Evolutionary conservation across 805 yeast species (phyloP), one percentile per base, ranked within the genome.

Genomic region (Geotrichum ghanense): DNA sequence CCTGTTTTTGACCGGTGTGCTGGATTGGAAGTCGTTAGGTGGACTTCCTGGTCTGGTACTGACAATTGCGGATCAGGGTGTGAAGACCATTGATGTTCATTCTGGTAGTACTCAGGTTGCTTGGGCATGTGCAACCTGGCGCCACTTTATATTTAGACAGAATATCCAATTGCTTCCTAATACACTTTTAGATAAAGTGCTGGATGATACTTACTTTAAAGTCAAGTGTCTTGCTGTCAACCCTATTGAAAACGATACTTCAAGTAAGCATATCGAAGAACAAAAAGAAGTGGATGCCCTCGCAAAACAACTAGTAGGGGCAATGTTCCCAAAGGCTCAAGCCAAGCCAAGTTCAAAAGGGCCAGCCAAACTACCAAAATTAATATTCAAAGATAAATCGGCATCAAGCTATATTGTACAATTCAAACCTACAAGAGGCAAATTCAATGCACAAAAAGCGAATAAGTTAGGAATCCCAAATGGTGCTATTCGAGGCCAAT

Each of bases 31-130:
- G 3, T 72, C 81, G n/a, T 66, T 87, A 2, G 86, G 95, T n/a
- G 98, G 98, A 0, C 63, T 90, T 4, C 97, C 97, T 0, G 98
- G 98, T 0, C 66, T 86, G 56, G 75, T 90, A 43, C 66, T 90
- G 44, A 86, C 97, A 0, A 70, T 83, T 12, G 79, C 85, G 48
- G 96, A 87, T 54, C 83, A 86, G 54, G 88, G 87, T 1, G 43
- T 46, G 42, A 54, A 23, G 16, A 22, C 37, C 3, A 20, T 50
- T n/a, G 44, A 21, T n/a, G 40, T 55, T 9, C 52, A 51, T 22
- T 21, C 49, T 19, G 75, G 80, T n/a, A 67, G 64, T 41, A 59
- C 67, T 2, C 57, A 76, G 23, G 47, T 75, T 19, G 69, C 73
- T 47, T 81, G 77, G 58, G 69, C 83, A 42, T 74, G 85, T 2